These are phyloP conservation scores for Xylariales sp. DNA, from an alignment of 2,329 filamentous ascomycete genomes.

Conservation along the genomic window DNA sequence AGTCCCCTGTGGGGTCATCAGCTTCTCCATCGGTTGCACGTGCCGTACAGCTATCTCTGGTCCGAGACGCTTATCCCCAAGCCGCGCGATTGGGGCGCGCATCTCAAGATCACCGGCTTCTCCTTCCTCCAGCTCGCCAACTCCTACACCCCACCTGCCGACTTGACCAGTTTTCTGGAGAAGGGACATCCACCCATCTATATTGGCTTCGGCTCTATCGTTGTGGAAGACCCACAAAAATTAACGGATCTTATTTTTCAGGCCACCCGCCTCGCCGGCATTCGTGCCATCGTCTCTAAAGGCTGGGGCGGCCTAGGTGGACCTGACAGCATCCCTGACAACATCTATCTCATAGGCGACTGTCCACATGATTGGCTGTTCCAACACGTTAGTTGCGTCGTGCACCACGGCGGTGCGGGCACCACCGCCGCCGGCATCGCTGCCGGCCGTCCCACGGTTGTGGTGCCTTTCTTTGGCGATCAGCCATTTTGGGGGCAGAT, in stretches of 20 bases:
- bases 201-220: constrained; percentile 64
- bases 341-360: constrained; percentile 62
- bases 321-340: constrained; percentile 47
- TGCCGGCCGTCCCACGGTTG: constrained; percentile 60
- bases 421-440: constrained; percentile 82
- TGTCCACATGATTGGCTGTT: constrained; percentile 66
- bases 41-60: constrained; percentile 71
- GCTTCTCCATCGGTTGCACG: constrained; percentile 54
- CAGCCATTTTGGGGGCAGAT: constrained; percentile 66
- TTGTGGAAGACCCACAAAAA: constrained; percentile 41
- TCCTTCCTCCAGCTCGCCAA: constrained; percentile 53
- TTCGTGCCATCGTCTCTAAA: constrained; percentile 59
- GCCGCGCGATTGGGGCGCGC: constrained; percentile 55
- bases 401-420: constrained; percentile 75
- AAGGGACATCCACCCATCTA: constrained; percentile 57
- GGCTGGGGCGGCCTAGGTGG: constrained; percentile 63
- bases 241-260: constrained; percentile 57
- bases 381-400: constrained; percentile 57
- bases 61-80: constrained; percentile 63
- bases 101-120: constrained; percentile 60
- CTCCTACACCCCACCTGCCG: constrained; percentile 47
- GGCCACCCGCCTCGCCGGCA: constrained; percentile 49
- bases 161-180: constrained; percentile 33
- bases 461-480: constrained; percentile 63
- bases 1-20: constrained; percentile 63